Conservation (phyloP, 345 rosid species). For the Sonneratia alba region DNA sequence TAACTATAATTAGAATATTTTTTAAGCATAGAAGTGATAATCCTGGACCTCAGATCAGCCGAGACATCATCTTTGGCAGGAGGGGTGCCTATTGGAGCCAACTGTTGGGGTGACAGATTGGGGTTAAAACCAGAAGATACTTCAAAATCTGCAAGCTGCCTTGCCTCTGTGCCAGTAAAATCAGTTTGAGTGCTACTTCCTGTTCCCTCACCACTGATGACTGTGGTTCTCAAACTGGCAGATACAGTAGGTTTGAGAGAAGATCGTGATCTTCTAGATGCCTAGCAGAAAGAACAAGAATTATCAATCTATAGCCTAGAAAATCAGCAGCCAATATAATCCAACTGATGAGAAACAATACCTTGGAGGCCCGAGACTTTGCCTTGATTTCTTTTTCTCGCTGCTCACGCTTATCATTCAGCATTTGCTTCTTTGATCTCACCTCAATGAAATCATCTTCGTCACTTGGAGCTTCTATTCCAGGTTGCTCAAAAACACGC, state of each 20-base stretch:
- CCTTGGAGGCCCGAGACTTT: conserved; percentile 74
- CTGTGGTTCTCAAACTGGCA: conserved; percentile 34
- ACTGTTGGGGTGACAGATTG: conserved; percentile 31
- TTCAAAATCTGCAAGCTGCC: conserved; percentile 25
- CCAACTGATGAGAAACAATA: conserved; percentile 19
- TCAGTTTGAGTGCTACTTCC: conserved; percentile 23
- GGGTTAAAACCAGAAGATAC: conserved; percentile 32
- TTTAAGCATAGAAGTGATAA: conserved; percentile 36
- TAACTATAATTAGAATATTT: neutral
- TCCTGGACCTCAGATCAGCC: conserved; percentile 40
- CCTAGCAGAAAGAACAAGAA: conserved; percentile 31
- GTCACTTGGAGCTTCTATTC: conserved; percentile 83
- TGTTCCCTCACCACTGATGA: conserved; percentile 33
- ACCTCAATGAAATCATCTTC: conserved; percentile 98
- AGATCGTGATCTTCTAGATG: conserved; percentile 43
- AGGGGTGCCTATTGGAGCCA: conserved; percentile 79
- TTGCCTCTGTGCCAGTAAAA: conserved; percentile 29
- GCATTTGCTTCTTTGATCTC: conserved; percentile 96
- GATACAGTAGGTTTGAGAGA: conserved; percentile 27
- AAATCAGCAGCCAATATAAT: conserved; percentile 5
- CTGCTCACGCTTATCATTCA: conserved; percentile 91
- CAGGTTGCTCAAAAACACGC: conserved; percentile 76
- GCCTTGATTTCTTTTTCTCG: conserved; percentile 93
- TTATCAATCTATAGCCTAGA: conserved; percentile 3
- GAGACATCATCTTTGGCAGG: conserved; percentile 48